A percentile compares a stretch with the other conserved stretches of the same genome.
These are phyloP conservation scores for Marsdenia floribunda DNA, from an alignment of 257 asterid species.

Conservation along the genomic window DNA sequence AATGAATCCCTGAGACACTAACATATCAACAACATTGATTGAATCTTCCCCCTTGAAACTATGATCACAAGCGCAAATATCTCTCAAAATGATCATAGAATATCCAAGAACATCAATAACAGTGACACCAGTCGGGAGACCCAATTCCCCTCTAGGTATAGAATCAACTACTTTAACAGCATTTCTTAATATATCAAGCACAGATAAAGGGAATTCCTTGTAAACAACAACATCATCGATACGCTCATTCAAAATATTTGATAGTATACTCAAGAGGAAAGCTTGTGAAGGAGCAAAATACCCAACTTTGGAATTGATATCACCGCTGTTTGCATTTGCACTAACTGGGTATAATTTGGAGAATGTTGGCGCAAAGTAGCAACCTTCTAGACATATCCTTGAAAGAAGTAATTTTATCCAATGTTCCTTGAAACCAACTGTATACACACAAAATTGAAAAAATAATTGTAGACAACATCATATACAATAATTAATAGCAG, in stretches of 20 bases:
- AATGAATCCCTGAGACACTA: constrained; percentile 57
- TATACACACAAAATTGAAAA: constrained; percentile 19
- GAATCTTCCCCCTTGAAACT: constrained; percentile 24
- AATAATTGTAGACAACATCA: background rate
- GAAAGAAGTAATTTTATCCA: constrained; percentile 68
- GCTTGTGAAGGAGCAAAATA: constrained; percentile 48
- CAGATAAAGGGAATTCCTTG: constrained; percentile 32
- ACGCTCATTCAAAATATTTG: constrained; percentile 49
- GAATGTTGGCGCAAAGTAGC: constrained; percentile 37
- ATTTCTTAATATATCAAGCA: constrained; percentile 42
- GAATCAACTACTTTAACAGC: constrained; percentile 39
- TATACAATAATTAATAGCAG: background rate
- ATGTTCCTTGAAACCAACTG: constrained; percentile 64
- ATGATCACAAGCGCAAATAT: constrained; percentile 44
- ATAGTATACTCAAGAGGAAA: constrained; percentile 45
- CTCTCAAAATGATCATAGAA: constrained; percentile 63
- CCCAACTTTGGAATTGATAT: constrained; percentile 10
- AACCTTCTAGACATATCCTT: constrained; percentile 48
- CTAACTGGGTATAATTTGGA: constrained; percentile 32
- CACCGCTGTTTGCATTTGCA: constrained; percentile 15
- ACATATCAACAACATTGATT: constrained; percentile 32
- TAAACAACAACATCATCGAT: constrained; percentile 35
- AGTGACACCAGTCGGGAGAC: constrained; percentile 62
- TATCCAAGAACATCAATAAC: constrained; percentile 62
- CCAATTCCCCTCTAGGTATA: constrained; percentile 32